Conservation (phyloP, 2,329 filamentous ascomycete genomes). For the Fusarium lyarnte region DNA sequence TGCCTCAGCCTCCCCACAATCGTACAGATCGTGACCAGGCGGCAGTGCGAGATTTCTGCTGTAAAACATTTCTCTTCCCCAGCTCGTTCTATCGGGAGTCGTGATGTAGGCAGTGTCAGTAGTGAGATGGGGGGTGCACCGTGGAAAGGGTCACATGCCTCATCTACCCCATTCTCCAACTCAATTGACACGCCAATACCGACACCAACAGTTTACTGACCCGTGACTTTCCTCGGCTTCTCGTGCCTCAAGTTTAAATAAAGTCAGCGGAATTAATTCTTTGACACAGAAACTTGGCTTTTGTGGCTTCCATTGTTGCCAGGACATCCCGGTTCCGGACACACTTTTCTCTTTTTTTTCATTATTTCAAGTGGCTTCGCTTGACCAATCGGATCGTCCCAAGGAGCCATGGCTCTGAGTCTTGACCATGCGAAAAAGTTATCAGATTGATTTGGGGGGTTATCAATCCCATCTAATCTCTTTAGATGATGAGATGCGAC, state of each 20-base stretch:
- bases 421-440: slow-evolving; percentile 16
- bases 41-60: not conserved
- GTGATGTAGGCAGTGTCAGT: not conserved
- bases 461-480: slow-evolving; percentile 47
- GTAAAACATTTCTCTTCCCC: not conserved
- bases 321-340: not conserved
- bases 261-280: not conserved
- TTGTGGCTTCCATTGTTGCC: not conserved
- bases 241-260: not conserved
- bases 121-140: slow-evolving; percentile 24
- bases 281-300: not conserved
- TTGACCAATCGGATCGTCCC: slow-evolving; percentile 34
- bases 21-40: not conserved
- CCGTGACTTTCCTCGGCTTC: not conserved
- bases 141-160: slow-evolving; percentile 32
- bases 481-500: slow-evolving; percentile 17
- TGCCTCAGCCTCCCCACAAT: not conserved
- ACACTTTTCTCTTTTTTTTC: slow-evolving; percentile 16
- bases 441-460: slow-evolving; percentile 32
- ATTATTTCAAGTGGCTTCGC: not conserved
- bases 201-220: not conserved
- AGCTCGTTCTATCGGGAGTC: not conserved
- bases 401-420: slow-evolving; percentile 10
- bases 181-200: not conserved
- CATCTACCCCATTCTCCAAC: not conserved